phyloP scores from a whole-genome alignment of 2,329 filamentous ascomycete genomes.

The Scedosporium dehoogii region DNA sequence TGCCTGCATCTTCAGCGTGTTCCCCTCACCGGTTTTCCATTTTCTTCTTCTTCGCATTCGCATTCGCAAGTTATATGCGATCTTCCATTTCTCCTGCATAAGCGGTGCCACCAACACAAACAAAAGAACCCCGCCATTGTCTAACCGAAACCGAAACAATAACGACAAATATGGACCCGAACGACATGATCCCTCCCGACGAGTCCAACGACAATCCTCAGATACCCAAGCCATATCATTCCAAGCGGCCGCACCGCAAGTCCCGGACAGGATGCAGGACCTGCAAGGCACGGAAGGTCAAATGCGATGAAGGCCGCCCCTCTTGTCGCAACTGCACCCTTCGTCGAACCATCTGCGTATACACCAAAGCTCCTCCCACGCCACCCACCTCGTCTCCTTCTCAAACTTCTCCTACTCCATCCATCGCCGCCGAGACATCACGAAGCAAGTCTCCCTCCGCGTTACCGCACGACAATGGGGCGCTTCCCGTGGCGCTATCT shows the following conservation, averaged over 20 bases:
- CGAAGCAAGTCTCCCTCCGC: neutral
- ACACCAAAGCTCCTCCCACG: constrained; percentile 20
- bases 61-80: neutral
- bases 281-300: constrained; percentile 46
- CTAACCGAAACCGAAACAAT: neutral
- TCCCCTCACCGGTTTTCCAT: neutral
- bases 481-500: neutral
- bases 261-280: constrained; percentile 42
- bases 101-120: neutral
- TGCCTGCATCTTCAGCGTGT: neutral
- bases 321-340: constrained; percentile 38
- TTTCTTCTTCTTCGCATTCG: neutral
- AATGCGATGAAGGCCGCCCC: constrained; percentile 43
- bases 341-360: constrained; percentile 38
- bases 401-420: neutral
- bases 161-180: neutral
- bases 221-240: constrained; percentile 19
- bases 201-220: neutral
- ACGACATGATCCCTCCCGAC: neutral
- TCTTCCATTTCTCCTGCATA: neutral
- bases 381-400: constrained; percentile 6
- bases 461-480: neutral
- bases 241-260: constrained; percentile 46
- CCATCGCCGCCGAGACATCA: neutral
- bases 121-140: neutral